Conservation (phyloP, 495 filamentous ascomycete genomes). For the Penicillium pancosmium region DNA sequence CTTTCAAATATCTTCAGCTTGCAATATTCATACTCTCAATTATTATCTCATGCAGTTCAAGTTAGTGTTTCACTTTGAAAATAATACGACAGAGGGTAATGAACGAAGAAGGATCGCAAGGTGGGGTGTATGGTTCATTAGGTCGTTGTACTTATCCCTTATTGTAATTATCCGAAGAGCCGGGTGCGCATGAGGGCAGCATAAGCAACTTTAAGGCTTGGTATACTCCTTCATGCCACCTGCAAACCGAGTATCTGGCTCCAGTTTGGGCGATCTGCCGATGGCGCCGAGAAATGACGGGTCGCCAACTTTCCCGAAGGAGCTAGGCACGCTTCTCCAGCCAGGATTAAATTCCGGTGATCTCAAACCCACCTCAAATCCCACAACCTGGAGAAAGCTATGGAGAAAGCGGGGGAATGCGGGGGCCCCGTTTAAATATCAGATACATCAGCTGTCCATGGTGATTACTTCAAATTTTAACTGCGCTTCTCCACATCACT, state of each 20-base stretch:
- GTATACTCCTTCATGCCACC: not conserved
- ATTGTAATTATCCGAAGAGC: not conserved
- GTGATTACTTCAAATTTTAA: not conserved
- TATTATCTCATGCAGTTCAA: too few relatives aligned
- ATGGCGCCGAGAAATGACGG: slow-evolving; percentile 4
- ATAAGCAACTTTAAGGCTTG: not conserved
- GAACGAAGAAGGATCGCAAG: too few relatives aligned
- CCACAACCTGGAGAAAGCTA: slow-evolving; percentile 4
- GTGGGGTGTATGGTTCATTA: too few relatives aligned
- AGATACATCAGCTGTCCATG: not conserved
- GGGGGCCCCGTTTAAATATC: not conserved
- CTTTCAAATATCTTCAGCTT: not conserved
- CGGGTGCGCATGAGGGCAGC: not conserved
- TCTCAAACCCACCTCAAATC: not conserved
- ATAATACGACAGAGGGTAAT: too few relatives aligned
- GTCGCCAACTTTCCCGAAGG: slow-evolving; percentile 12
- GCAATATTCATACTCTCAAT: not conserved
- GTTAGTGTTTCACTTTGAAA: too few relatives aligned
- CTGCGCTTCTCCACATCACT: not conserved
- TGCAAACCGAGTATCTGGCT: not conserved
- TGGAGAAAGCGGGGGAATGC: not conserved
- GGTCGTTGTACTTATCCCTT: too few relatives aligned
- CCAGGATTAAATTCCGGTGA: not conserved
- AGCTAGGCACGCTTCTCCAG: not conserved
- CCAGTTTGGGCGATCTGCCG: slow-evolving; percentile 10